Evolutionary conservation across 306 rosid species (phyloP).

Genomic region (Styphnolobium japonicum): DNA sequence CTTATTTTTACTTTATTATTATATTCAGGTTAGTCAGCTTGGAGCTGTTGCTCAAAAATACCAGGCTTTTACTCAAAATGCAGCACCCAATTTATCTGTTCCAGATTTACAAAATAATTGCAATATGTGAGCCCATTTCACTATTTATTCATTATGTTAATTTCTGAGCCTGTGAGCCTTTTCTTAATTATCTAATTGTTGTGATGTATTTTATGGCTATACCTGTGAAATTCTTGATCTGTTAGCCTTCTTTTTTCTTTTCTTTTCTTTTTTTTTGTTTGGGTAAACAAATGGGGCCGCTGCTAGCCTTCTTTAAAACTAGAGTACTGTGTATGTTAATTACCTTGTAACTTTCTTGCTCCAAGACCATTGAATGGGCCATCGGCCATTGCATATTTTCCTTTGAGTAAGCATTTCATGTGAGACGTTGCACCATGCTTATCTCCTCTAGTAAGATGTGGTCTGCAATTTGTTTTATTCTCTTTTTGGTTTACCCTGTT

Average conservation of each 20-base stretch:
- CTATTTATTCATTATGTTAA: background rate
- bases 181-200: background rate
- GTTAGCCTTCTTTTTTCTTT: no score
- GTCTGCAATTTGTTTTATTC: background rate
- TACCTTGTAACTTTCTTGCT: background rate
- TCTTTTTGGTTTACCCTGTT: background rate
- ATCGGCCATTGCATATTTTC: background rate
- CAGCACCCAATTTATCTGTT: slow-evolving; percentile 78
- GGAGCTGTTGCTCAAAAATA: slow-evolving; percentile 94
- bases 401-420: background rate
- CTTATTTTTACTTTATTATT: background rate
- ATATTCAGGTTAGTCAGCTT: slow-evolving; percentile 86
- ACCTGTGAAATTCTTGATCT: slow-evolving; percentile 11
- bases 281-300: no score
- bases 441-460: background rate
- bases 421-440: background rate
- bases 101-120: slow-evolving; percentile 94
- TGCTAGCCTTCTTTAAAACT: background rate
- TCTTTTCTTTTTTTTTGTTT: no score
- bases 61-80: slow-evolving; percentile 90
- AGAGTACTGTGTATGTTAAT: background rate
- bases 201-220: background rate
- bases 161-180: background rate
- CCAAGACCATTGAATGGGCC: background rate
- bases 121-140: slow-evolving; percentile 63